Percentiles rank a stretch among this genome's conserved stretches.
These are phyloP conservation scores for Mycena rosella DNA, from an alignment of 768 basidiomycete species.

Conservation along the genomic window DNA sequence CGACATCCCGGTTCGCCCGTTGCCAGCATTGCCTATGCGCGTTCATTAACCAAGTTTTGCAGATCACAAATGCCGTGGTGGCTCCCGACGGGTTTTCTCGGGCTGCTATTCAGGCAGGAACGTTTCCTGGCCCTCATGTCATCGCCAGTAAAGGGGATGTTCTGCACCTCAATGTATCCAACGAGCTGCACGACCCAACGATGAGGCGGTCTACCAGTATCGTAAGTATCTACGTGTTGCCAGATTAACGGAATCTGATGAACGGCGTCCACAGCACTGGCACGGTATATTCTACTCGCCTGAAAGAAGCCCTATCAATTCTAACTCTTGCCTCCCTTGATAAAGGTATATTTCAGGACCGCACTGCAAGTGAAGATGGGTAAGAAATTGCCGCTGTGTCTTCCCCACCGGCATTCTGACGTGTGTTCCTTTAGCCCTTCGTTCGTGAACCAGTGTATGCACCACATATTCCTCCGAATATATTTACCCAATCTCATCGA, in stretches of 20 bases:
- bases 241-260: neutral
- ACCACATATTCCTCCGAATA: neutral
- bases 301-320: too few species aligned
- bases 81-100: conserved; percentile 58
- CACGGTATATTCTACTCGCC: conserved; percentile 18
- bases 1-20: conserved; percentile 1
- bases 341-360: conserved; percentile 16
- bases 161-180: conserved; percentile 49
- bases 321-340: too few species aligned
- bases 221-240: neutral
- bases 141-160: conserved; percentile 53
- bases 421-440: neutral
- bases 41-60: neutral
- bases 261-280: neutral
- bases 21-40: neutral
- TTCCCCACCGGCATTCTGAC: too few species aligned
- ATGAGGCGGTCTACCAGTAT: conserved; percentile 45
- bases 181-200: conserved; percentile 45
- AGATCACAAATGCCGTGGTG: conserved; percentile 45
- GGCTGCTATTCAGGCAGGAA: conserved; percentile 54
- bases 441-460: conserved; percentile 23
- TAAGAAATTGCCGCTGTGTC: neutral
- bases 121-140: conserved; percentile 56
- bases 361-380: conserved; percentile 12
- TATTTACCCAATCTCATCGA: neutral